phyloP scores from a whole-genome alignment of 2,329 filamentous ascomycete genomes.

The Stachybotrys elegans region DNA sequence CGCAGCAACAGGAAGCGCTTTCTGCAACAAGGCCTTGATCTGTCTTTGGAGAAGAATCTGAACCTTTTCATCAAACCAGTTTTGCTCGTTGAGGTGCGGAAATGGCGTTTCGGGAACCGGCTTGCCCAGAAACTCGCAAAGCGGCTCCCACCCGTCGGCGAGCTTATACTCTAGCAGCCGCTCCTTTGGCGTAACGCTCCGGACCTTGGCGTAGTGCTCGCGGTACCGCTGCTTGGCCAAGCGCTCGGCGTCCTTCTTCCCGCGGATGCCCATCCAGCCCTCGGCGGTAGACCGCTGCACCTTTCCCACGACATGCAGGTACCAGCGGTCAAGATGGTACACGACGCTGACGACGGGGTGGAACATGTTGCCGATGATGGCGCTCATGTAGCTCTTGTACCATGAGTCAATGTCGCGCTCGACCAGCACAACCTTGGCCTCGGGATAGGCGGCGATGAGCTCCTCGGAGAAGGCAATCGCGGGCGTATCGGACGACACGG shows the following conservation, averaged over 20 bases:
- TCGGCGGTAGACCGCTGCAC: slow-evolving; percentile 10
- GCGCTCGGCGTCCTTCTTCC: slow-evolving; percentile 9
- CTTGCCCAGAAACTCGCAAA: slow-evolving; percentile 28
- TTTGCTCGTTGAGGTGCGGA: slow-evolving; percentile 20
- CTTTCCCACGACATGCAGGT: not conserved
- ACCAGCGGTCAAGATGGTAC: not conserved
- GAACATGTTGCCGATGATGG: slow-evolving; percentile 10
- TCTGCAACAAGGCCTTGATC: not conserved
- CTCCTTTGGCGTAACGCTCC: slow-evolving; percentile 13
- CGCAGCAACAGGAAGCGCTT: not conserved
- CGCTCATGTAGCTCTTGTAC: slow-evolving; percentile 16
- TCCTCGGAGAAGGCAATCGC: slow-evolving; percentile 19
- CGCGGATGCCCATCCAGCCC: slow-evolving; percentile 6
- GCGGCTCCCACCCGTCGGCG: slow-evolving; percentile 24
- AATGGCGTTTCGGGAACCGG: slow-evolving; percentile 20
- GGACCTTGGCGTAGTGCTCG: slow-evolving; percentile 20
- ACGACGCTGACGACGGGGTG: not conserved
- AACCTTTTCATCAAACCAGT: slow-evolving; percentile 7
- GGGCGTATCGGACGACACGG: slow-evolving; percentile 33
- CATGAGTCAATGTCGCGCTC: slow-evolving; percentile 21
- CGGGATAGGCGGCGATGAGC: slow-evolving; percentile 21
- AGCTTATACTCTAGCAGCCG: slow-evolving; percentile 24
- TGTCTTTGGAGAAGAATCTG: not conserved
- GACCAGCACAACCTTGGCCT: slow-evolving; percentile 22
- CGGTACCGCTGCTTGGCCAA: slow-evolving; percentile 15